Evolutionary conservation across 225 moss, liverwort and hornwort species (phyloP).

Genomic region (Takakia lepidozioides): DNA sequence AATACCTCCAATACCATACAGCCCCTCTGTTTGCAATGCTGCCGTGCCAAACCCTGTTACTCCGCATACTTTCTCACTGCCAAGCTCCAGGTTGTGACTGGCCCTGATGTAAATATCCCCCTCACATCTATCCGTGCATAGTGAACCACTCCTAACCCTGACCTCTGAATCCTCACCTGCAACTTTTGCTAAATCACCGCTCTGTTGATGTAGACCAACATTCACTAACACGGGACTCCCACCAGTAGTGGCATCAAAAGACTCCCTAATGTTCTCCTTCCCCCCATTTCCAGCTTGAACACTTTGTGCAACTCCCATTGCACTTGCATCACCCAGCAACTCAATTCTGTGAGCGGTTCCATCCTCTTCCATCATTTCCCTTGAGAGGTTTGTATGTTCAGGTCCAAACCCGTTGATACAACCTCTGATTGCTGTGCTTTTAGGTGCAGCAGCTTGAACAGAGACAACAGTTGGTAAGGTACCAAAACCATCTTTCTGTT

Average conservation of each 20-base stretch:
- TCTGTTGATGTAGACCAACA: not conserved
- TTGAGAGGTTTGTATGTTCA: conserved; percentile 16
- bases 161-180: conserved; percentile 1
- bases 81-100: conserved; percentile 6
- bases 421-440: too few species aligned
- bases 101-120: too few species aligned
- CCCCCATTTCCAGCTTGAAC: conserved; percentile 7
- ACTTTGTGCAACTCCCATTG: too few species aligned
- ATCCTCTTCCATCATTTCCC: conserved; percentile 26
- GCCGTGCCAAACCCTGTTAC: conserved; percentile 2
- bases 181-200: conserved; percentile 11
- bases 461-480: too few species aligned
- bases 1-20: conserved; percentile 38
- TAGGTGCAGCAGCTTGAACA: too few species aligned
- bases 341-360: conserved; percentile 24
- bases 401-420: conserved; percentile 9
- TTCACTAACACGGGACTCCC: not conserved
- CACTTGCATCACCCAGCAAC: conserved; percentile 17
- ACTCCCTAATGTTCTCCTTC: conserved; percentile 10
- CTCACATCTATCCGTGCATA: conserved; percentile 5
- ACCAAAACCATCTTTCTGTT: too few species aligned
- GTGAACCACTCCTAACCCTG: conserved; percentile 7
- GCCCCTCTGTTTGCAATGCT: conserved; percentile 16
- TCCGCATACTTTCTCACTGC: not conserved
- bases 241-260: conserved; percentile 7